phyloP scores from a whole-genome alignment of 169 alveolate genomes.

The Perkinsus olseni region DNA sequence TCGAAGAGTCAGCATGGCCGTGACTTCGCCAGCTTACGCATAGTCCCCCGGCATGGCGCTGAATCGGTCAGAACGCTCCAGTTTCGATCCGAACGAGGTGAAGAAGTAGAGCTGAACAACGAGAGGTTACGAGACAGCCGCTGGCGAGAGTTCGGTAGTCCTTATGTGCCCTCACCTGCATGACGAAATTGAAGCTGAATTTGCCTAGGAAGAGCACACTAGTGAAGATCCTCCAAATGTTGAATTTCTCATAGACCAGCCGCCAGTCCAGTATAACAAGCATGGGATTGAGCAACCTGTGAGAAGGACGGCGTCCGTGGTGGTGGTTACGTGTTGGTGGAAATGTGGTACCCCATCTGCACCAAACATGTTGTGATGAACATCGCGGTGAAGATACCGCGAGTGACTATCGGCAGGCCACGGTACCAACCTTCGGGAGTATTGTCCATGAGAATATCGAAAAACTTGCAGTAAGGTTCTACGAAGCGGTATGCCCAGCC shows the following conservation, averaged over 20 bases:
- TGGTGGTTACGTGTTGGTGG: too few species aligned
- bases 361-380: neutral
- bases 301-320: too few species aligned
- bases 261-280: neutral
- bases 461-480: neutral
- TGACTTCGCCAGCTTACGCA: neutral
- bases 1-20: neutral
- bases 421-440: neutral
- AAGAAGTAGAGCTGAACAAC: constrained; percentile 1
- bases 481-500: neutral
- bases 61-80: neutral
- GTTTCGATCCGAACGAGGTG: neutral
- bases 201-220: neutral
- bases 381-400: neutral
- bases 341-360: neutral
- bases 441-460: neutral
- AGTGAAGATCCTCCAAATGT: neutral
- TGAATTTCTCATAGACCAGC: neutral
- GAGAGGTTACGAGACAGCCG: neutral
- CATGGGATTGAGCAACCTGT: neutral
- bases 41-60: neutral
- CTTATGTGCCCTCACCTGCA: neutral
- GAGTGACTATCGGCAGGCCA: neutral
- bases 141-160: neutral
- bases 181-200: neutral